Conservation (phyloP, 2,329 filamentous ascomycete species). For the Calonectria pseudoturangicola region DNA sequence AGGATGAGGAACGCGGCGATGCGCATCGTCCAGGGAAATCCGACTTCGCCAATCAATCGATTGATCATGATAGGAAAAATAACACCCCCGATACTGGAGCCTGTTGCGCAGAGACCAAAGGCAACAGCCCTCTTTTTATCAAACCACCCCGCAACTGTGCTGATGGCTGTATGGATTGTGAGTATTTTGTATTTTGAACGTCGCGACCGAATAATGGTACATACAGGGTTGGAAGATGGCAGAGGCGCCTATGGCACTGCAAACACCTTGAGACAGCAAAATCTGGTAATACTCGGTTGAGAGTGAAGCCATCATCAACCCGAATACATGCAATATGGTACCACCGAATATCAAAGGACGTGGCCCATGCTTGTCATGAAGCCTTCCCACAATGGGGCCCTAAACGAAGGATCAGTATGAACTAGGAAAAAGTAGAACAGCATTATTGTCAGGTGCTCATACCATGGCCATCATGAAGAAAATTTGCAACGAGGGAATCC, state of each 20-base stretch:
- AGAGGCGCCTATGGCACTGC: slow-evolving; percentile 58
- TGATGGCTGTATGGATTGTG: slow-evolving; percentile 49
- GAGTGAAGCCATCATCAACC: slow-evolving; percentile 78
- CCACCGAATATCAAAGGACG: slow-evolving; percentile 72
- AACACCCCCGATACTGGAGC: slow-evolving; percentile 62
- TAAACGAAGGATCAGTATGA: slow-evolving; percentile 41
- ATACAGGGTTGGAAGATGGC: slow-evolving; percentile 58
- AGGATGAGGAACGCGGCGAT: slow-evolving; percentile 62
- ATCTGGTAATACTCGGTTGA: slow-evolving; percentile 63
- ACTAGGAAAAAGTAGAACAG: neutral
- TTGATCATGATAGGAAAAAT: slow-evolving; percentile 65
- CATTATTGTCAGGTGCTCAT: slow-evolving; percentile 33
- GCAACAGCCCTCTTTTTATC: slow-evolving; percentile 57
- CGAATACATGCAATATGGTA: slow-evolving; percentile 74
- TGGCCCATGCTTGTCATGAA: slow-evolving; percentile 79
- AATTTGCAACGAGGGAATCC: slow-evolving; percentile 74
- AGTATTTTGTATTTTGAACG: neutral
- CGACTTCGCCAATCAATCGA: slow-evolving; percentile 58
- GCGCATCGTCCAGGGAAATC: slow-evolving; percentile 65
- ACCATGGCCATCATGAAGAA: slow-evolving; percentile 71
- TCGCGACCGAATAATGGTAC: slow-evolving; percentile 6
- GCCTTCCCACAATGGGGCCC: slow-evolving; percentile 76
- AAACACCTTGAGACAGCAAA: slow-evolving; percentile 62
- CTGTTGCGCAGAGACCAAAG: slow-evolving; percentile 60
- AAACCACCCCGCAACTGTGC: slow-evolving; percentile 59